A percentile compares a stretch with the other conserved stretches of the same genome.
phyloP scores from a whole-genome alignment of 2,329 filamentous ascomycete species.

The Aspergillus flavus region DNA sequence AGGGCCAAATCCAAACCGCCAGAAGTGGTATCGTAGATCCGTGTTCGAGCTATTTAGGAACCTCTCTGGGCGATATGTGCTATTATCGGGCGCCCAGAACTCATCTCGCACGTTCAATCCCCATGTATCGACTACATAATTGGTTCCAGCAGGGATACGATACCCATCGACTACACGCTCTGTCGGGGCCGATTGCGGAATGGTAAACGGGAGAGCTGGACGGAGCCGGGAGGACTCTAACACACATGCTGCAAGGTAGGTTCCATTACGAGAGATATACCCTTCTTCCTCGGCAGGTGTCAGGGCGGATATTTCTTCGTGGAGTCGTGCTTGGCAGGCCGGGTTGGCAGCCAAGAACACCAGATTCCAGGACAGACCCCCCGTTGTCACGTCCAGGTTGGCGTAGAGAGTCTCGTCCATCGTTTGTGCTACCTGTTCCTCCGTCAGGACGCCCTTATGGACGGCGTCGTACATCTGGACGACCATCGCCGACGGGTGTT shows the following conservation, averaged over 20 bases:
- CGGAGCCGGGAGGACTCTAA: slow-evolving; percentile 43
- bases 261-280: slow-evolving; percentile 29
- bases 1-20: slow-evolving; percentile 52
- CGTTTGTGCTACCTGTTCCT: slow-evolving; percentile 43
- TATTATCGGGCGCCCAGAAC: slow-evolving; percentile 44
- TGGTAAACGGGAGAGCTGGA: slow-evolving; percentile 46
- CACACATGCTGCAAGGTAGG: slow-evolving; percentile 39
- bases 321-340: slow-evolving; percentile 33
- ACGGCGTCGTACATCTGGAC: slow-evolving; percentile 12
- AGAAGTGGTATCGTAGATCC: slow-evolving; percentile 40
- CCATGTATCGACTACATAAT: slow-evolving; percentile 20
- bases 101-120: slow-evolving; percentile 5
- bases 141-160: slow-evolving; percentile 40
- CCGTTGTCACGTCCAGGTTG: slow-evolving; percentile 52
- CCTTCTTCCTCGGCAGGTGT: slow-evolving; percentile 9
- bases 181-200: slow-evolving; percentile 45
- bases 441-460: slow-evolving; percentile 24
- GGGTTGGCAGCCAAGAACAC: slow-evolving; percentile 45
- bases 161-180: slow-evolving; percentile 38
- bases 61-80: slow-evolving; percentile 36
- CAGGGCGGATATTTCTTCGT: slow-evolving; percentile 4
- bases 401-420: slow-evolving; percentile 52
- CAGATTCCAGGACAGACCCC: slow-evolving; percentile 48
- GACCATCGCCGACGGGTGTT: slow-evolving; percentile 12
- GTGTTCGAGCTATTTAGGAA: slow-evolving; percentile 12